Evolutionary conservation across 495 filamentous ascomycete genomes (phyloP).

Genomic region (Astrocystis sublimbata): DNA sequence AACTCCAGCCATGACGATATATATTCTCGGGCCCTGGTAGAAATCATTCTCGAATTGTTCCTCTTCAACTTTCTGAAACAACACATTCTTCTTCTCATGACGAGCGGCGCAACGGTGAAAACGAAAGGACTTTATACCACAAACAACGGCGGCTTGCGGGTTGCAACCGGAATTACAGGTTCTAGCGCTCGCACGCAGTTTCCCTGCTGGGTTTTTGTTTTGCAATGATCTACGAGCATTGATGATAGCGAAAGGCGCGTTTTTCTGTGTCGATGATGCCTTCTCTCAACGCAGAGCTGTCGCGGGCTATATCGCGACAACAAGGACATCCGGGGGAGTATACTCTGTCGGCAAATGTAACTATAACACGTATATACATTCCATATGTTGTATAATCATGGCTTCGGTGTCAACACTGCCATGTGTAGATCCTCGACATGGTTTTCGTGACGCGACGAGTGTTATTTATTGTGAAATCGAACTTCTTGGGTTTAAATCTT

Average conservation of each 20-base stretch:
- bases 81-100: constrained; percentile 16
- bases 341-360: constrained; percentile 11
- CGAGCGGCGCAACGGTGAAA: constrained; percentile 17
- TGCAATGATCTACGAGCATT: constrained; percentile 19
- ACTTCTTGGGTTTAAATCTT: too few species aligned
- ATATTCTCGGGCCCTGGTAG: not conserved
- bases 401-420: not conserved
- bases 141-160: constrained; percentile 10
- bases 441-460: not conserved
- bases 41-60: constrained; percentile 17
- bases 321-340: not conserved
- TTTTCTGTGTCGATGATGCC: constrained; percentile 10
- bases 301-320: not conserved
- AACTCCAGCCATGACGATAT: not conserved
- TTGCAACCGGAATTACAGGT: constrained; percentile 4
- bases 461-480: too few species aligned
- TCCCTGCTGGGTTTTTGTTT: constrained; percentile 5
- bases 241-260: constrained; percentile 1
- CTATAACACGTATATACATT: constrained; percentile 13
- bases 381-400: constrained; percentile 5
- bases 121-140: constrained; percentile 19
- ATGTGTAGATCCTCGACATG: not conserved
- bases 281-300: constrained; percentile 1
- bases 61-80: constrained; percentile 5
- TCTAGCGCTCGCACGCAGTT: constrained; percentile 8